Evolutionary conservation across 139 green algal genomes (phyloP).

Genomic region (Chlamydomonas incerta): DNA sequence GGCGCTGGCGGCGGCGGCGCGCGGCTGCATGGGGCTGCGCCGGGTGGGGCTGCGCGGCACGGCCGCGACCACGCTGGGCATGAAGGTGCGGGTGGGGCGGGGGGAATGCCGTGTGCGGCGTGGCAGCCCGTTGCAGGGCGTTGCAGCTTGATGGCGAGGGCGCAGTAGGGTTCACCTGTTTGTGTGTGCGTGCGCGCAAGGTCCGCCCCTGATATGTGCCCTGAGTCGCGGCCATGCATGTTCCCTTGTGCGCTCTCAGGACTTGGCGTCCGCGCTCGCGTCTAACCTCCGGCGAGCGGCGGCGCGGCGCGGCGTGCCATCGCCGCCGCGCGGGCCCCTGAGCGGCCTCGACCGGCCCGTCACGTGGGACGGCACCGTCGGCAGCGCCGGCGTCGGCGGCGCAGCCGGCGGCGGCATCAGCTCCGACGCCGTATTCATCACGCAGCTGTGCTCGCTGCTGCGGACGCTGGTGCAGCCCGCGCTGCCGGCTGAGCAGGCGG

Average conservation of each 20-base stretch:
- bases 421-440: neutral
- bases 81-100: neutral
- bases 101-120: neutral
- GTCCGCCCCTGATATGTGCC: too few relatives aligned
- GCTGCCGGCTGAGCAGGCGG: constrained; percentile 29
- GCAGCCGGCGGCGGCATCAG: neutral
- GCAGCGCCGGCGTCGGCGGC: neutral
- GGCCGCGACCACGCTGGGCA: neutral
- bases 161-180: too few relatives aligned
- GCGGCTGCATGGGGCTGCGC: neutral
- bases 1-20: constrained; percentile 1
- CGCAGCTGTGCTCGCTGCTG: constrained; percentile 14
- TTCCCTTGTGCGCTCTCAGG: neutral
- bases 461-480: constrained; percentile 20
- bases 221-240: too few relatives aligned
- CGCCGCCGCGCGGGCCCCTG: neutral
- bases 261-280: neutral
- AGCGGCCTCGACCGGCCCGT: neutral
- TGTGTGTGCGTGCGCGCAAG: too few relatives aligned
- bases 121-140: too few relatives aligned
- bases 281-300: neutral
- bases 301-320: neutral
- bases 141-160: too few relatives aligned
- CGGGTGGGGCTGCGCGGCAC: constrained; percentile 33
- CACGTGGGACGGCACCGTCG: constrained; percentile 14